Conservation (phyloP, 768 basidiomycete species). For the Panaeolus papilionaceus region DNA sequence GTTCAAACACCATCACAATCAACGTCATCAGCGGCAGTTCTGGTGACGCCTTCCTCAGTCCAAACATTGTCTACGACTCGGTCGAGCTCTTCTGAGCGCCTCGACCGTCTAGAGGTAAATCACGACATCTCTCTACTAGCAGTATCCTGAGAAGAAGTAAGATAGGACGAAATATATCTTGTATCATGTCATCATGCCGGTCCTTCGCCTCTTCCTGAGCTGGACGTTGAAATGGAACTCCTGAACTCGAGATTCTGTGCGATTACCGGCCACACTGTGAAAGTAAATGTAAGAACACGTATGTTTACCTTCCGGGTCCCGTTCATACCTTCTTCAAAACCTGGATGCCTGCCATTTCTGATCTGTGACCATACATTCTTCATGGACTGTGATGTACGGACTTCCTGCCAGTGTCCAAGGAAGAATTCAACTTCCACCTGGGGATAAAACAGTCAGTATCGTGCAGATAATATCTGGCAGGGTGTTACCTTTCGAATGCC, state of each 20-base stretch:
- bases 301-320: not conserved
- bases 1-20: slow-evolving; percentile 50
- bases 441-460: slow-evolving; percentile 28
- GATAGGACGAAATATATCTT: slow-evolving; percentile 16
- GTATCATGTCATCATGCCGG: slow-evolving; percentile 10
- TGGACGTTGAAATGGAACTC: slow-evolving; percentile 23
- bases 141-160: not conserved
- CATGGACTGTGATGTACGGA: slow-evolving; percentile 86
- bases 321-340: slow-evolving; percentile 81
- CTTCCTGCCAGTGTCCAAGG: slow-evolving; percentile 81
- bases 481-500: slow-evolving; percentile 72
- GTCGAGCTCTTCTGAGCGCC: slow-evolving; percentile 42
- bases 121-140: not conserved
- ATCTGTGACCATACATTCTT: slow-evolving; percentile 86
- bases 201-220: slow-evolving; percentile 16
- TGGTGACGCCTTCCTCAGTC: slow-evolving; percentile 50
- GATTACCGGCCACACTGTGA: slow-evolving; percentile 71
- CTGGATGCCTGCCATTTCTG: slow-evolving; percentile 80
- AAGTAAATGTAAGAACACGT: not conserved
- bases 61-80: slow-evolving; percentile 52
- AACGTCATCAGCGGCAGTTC: slow-evolving; percentile 50
- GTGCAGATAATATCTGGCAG: not conserved
- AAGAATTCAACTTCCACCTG: slow-evolving; percentile 78
- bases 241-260: slow-evolving; percentile 67
- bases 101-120: not conserved